Evolutionary conservation across 257 asterid genomes (phyloP).

Genomic region (Echites panduratus): DNA sequence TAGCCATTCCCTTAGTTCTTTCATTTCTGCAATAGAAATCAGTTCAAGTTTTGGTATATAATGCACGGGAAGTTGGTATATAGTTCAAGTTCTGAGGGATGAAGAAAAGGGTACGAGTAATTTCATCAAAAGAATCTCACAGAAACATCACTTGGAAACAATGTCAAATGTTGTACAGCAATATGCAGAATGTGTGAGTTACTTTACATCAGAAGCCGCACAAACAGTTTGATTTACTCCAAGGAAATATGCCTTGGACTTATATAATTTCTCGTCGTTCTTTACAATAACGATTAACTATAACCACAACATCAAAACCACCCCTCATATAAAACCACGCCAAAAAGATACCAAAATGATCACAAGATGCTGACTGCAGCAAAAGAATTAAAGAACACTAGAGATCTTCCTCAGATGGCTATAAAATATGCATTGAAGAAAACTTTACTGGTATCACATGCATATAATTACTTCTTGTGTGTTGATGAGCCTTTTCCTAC

Average conservation of each 20-base stretch:
- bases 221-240: neutral
- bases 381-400: neutral
- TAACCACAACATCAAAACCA: slow-evolving; percentile 2
- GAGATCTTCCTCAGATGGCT: slow-evolving; percentile 5
- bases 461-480: slow-evolving; percentile 43
- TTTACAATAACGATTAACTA: slow-evolving; percentile 5
- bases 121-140: neutral
- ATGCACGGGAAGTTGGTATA: neutral
- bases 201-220: neutral
- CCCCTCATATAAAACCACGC: neutral
- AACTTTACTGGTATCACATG: slow-evolving; percentile 1
- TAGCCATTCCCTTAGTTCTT: neutral
- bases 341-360: neutral
- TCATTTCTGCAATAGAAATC: too few species aligned
- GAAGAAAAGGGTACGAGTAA: neutral
- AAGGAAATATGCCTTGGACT: neutral
- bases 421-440: slow-evolving; percentile 11
- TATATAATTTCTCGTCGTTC: neutral
- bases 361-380: neutral
- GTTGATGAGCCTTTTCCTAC: slow-evolving; percentile 46
- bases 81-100: neutral
- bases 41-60: neutral
- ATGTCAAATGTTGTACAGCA: slow-evolving; percentile 10
- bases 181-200: neutral
- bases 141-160: neutral